These are phyloP conservation scores for Yarrowia sp. DNA, from an alignment of 805 yeast species.

Conservation along the genomic window DNA sequence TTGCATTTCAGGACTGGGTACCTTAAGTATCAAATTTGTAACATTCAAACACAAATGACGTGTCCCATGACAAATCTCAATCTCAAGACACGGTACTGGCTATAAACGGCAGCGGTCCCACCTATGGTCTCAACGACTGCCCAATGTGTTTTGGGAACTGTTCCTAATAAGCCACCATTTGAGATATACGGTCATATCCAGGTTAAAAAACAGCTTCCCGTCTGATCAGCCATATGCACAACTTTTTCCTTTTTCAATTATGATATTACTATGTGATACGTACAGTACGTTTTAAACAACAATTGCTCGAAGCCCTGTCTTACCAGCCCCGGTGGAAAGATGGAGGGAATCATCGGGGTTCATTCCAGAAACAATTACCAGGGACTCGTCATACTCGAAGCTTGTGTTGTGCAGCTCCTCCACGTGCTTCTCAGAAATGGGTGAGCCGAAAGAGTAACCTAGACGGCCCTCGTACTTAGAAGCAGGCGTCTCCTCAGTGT, in stretches of 20 bases:
- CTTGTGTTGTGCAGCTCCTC: neutral
- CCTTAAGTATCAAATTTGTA: too few species aligned
- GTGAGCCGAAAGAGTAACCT: neutral
- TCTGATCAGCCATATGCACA: slow-evolving; percentile 14
- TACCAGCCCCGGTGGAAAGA: slow-evolving; percentile 20
- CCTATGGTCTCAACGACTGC: too few species aligned
- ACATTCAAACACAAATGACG: too few species aligned
- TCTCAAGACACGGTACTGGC: too few species aligned
- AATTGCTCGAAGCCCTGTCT: slow-evolving; percentile 16
- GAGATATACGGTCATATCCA: slow-evolving; percentile 14
- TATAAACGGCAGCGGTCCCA: too few species aligned
- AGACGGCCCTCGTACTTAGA: slow-evolving; percentile 14
- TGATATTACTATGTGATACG: neutral
- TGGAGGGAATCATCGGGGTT: slow-evolving; percentile 7
- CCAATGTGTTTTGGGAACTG: too few species aligned
- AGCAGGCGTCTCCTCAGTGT: neutral
- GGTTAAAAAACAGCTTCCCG: slow-evolving; percentile 16
- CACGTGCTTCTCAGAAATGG: neutral
- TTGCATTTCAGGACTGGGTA: too few species aligned
- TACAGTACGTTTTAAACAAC: too few species aligned
- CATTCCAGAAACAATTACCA: slow-evolving; percentile 10
- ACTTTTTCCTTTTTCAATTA: neutral
- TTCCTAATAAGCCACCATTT: too few species aligned
- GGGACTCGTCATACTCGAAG: slow-evolving; percentile 10
- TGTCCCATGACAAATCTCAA: too few species aligned